These are phyloP conservation scores for Aphanomyces euteiches DNA, from an alignment of 352 stramenopile genomes.

Conservation along the genomic window DNA sequence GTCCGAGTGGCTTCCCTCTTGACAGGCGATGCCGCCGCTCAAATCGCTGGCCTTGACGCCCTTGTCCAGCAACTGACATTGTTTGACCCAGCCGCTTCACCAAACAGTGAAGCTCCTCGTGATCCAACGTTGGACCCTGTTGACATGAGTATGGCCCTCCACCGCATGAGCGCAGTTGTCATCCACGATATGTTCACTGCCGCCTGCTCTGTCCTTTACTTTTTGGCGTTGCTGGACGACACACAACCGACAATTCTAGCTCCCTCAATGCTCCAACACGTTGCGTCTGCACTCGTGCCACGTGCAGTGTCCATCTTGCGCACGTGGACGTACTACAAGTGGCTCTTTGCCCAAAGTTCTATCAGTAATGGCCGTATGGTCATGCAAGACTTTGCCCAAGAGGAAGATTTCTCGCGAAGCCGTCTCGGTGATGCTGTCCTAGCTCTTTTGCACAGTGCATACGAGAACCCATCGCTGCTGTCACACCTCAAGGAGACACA, in stretches of 20 bases:
- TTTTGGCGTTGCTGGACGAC: conserved; percentile 11
- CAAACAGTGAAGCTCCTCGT: not conserved
- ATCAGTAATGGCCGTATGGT: not conserved
- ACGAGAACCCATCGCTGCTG: not conserved
- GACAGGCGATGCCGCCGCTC: conserved; percentile 3
- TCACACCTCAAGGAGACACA: conserved; percentile 29
- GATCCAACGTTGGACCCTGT: not conserved
- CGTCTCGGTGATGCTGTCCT: not conserved
- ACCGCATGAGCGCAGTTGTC: conserved; percentile 18
- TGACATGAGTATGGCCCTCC: conserved; percentile 17
- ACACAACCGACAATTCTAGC: conserved; percentile 9
- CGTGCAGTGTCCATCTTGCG: not conserved
- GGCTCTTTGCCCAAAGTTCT: conserved; percentile 6
- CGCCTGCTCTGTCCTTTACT: not conserved
- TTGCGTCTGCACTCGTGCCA: not conserved
- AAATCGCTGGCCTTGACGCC: conserved; percentile 1
- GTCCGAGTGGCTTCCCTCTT: not conserved
- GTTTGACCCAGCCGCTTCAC: not conserved
- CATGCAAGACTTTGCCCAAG: conserved; percentile 5
- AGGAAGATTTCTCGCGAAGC: not conserved
- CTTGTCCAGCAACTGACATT: conserved; percentile 3
- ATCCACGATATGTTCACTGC: conserved; percentile 11
- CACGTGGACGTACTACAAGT: conserved; percentile 15
- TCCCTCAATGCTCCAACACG: not conserved
- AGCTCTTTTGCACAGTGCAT: not conserved